Conservation (phyloP, 352 stramenopile genomes). For the Globisporangium cystogenes region DNA sequence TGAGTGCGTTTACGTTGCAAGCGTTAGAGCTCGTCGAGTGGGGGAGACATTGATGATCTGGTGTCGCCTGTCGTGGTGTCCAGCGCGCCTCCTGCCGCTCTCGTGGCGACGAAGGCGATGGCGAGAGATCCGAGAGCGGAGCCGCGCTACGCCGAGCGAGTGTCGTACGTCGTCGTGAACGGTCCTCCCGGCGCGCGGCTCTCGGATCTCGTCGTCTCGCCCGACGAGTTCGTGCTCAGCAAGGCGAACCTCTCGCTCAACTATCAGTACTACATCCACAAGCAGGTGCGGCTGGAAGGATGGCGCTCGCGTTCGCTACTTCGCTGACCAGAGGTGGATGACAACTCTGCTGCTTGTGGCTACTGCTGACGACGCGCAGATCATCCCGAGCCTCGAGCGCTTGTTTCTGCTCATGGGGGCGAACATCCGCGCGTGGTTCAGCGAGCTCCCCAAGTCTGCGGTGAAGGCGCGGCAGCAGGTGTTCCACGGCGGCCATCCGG, state of each 20-base stretch:
- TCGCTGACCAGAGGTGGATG: no score
- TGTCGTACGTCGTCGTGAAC: conserved; percentile 91
- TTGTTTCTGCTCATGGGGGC: conserved; percentile 76
- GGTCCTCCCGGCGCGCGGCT: conserved; percentile 79
- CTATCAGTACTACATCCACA: conserved; percentile 92
- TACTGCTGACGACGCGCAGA: conserved; percentile 21
- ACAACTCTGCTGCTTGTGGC: no score
- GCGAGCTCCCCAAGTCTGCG: conserved; percentile 41
- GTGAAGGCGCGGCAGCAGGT: conserved; percentile 50
- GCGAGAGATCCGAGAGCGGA: conserved; percentile 66
- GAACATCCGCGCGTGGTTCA: conserved; percentile 75
- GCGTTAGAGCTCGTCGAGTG: not conserved
- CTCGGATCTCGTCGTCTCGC: conserved; percentile 89
- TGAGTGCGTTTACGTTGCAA: not conserved
- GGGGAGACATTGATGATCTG: not conserved
- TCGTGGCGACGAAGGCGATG: conserved; percentile 81
- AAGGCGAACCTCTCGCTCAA: conserved; percentile 67
- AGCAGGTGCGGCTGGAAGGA: conserved; percentile 40
- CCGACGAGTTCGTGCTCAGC: conserved; percentile 50
- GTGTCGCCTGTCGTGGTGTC: not conserved
- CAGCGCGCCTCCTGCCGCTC: conserved; percentile 66
- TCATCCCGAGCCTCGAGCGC: conserved; percentile 80
- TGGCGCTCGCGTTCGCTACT: not conserved
- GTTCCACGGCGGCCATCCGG: conserved; percentile 2
- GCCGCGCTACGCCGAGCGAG: conserved; percentile 78